These are phyloP conservation scores for Aspergillus jensenii DNA, from an alignment of 2,329 filamentous ascomycete species.

Conservation along the genomic window DNA sequence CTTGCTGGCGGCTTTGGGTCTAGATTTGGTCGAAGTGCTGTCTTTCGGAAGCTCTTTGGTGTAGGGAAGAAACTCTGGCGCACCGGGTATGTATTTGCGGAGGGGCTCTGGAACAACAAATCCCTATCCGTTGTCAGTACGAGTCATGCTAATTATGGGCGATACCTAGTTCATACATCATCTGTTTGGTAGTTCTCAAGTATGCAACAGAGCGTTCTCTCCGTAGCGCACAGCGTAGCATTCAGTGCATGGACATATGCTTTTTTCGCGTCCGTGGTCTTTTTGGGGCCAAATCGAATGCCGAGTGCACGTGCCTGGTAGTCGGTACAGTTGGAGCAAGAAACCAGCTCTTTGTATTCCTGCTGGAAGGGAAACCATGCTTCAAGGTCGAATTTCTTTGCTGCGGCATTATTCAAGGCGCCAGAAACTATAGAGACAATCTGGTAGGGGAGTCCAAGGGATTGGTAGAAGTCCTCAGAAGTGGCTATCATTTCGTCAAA, in stretches of 20 bases:
- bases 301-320: conserved; percentile 94
- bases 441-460: conserved; percentile 82
- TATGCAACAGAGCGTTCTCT: conserved; percentile 88
- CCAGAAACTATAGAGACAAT: conserved; percentile 95
- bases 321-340: conserved; percentile 96
- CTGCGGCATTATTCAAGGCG: conserved; percentile 81
- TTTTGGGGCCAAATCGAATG: conserved; percentile 87
- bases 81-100: conserved; percentile 84
- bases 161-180: conserved; percentile 55
- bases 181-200: conserved; percentile 96
- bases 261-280: conserved; percentile 80
- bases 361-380: conserved; percentile 95
- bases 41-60: conserved; percentile 82
- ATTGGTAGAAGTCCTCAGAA: conserved; percentile 94
- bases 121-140: conserved; percentile 51
- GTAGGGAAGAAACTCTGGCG: conserved; percentile 86
- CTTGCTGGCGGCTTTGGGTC: conserved; percentile 37
- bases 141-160: conserved; percentile 13
- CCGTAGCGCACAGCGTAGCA: conserved; percentile 85
- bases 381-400: conserved; percentile 95
- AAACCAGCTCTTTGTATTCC: conserved; percentile 98
- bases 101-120: conserved; percentile 78
- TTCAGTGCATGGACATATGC: conserved; percentile 94
- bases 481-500: conserved; percentile 91
- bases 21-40: conserved; percentile 60